These are phyloP conservation scores for Canavalia gladiata DNA, from an alignment of 306 rosid genomes.

Conservation along the genomic window DNA sequence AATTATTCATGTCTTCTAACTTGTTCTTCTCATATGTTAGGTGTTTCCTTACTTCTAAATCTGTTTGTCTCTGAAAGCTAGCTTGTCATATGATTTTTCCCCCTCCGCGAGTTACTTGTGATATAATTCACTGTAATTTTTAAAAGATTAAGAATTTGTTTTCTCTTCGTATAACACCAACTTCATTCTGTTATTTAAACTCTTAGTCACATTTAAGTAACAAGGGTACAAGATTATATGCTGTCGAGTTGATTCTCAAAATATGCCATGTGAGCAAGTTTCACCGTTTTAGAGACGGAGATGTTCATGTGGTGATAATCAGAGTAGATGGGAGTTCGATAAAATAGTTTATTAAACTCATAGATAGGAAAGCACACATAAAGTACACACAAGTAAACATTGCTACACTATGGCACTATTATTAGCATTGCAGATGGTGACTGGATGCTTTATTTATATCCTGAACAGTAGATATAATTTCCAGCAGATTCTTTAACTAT, in stretches of 20 bases:
- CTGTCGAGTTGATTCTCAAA: constrained; percentile 26
- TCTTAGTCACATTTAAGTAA: neutral
- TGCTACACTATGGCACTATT: constrained; percentile 33
- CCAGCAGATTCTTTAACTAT: constrained; percentile 45
- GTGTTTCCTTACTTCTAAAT: neutral
- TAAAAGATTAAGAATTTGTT: constrained; percentile 1
- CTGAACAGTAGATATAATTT: constrained; percentile 18
- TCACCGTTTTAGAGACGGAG: constrained; percentile 23
- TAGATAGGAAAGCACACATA: constrained; percentile 5
- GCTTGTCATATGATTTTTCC: neutral
- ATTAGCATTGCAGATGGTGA: constrained; percentile 27
- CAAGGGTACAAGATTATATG: neutral
- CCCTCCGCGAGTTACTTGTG: neutral
- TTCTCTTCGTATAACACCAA: neutral
- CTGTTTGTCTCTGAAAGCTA: neutral
- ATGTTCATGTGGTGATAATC: constrained; percentile 6
- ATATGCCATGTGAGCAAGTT: constrained; percentile 2
- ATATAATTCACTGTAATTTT: constrained; percentile 17
- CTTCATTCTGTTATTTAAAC: neutral
- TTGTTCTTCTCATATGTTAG: neutral
- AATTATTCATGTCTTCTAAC: neutral
- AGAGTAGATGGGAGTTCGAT: neutral
- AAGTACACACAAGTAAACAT: constrained; percentile 40
- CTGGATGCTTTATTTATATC: constrained; percentile 40
- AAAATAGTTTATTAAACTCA: constrained; percentile 13